A percentile compares a stretch with the other conserved stretches of the same genome.
These are phyloP conservation scores for Westerdykella aurantiaca DNA, from an alignment of 2,329 filamentous ascomycete genomes.

Conservation along the genomic window DNA sequence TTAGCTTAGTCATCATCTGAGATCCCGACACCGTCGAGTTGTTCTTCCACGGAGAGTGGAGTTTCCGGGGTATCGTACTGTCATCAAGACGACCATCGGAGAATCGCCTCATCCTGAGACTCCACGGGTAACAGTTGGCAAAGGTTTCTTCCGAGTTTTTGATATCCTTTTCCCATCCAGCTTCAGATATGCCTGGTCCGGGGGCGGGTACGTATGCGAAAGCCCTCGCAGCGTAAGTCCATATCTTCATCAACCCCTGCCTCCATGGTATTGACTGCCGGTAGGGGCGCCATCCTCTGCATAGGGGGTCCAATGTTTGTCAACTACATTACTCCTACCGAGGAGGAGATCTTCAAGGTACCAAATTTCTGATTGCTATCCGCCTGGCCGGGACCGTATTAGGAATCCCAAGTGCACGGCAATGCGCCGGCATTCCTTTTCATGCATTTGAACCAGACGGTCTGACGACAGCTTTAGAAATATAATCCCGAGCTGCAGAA, in stretches of 20 bases:
- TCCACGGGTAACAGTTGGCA: conserved; percentile 21
- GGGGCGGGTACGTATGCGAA: conserved; percentile 28
- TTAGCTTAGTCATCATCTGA: no score
- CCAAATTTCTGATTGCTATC: conserved; percentile 40
- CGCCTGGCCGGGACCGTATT: conserved; percentile 1
- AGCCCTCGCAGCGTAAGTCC: conserved; percentile 28
- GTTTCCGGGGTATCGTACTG: no score
- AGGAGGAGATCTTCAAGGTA: conserved; percentile 81
- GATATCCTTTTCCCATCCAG: neutral
- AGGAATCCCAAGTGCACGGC: conserved; percentile 11
- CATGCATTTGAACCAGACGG: neutral
- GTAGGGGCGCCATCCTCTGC: conserved; percentile 64
- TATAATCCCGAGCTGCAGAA: conserved; percentile 96
- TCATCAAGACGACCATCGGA: no score
- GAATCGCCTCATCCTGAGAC: no score
- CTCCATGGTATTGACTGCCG: conserved; percentile 15
- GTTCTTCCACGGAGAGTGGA: no score
- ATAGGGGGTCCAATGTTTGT: conserved; percentile 83
- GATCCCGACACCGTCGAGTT: no score
- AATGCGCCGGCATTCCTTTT: conserved; percentile 1
- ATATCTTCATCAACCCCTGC: conserved; percentile 1
- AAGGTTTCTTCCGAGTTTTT: neutral
- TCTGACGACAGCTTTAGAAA: conserved; percentile 42
- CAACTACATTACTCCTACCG: conserved; percentile 71
- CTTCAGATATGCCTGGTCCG: conserved; percentile 4